Percentiles rank a stretch among this genome's conserved stretches.
These are phyloP conservation scores for Aspergillus pseudonomiae DNA, from an alignment of 2,329 filamentous ascomycete species.

Conservation along the genomic window DNA sequence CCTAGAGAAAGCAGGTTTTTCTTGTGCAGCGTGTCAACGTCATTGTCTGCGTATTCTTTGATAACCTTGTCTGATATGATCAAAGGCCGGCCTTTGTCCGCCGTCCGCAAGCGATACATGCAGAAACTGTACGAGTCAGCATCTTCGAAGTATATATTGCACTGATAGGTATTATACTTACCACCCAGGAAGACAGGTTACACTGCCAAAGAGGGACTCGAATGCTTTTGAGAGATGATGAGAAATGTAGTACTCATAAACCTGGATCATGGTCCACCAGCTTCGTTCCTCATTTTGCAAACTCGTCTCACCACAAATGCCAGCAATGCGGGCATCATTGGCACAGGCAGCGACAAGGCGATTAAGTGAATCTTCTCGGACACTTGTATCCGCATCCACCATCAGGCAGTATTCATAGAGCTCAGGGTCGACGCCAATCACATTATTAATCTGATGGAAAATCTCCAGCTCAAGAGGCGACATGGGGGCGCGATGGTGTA, in stretches of 20 bases:
- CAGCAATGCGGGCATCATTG: slow-evolving; percentile 93
- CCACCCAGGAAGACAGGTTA: slow-evolving; percentile 99
- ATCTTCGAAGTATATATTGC: slow-evolving; percentile 3
- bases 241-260: slow-evolving; percentile 99
- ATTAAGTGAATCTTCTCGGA: slow-evolving; percentile 89
- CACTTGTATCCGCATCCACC: slow-evolving; percentile 96
- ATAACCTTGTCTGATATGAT: slow-evolving; percentile 91
- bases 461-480: slow-evolving; percentile 94
- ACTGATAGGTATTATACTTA: slow-evolving; percentile 55
- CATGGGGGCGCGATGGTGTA: slow-evolving; percentile 93
- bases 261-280: slow-evolving; percentile 99
- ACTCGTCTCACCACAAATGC: slow-evolving; percentile 96
- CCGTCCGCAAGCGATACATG: slow-evolving; percentile 96
- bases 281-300: slow-evolving; percentile 92
- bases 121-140: slow-evolving; percentile 73
- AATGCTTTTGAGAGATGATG: slow-evolving; percentile 97
- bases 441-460: slow-evolving; percentile 99
- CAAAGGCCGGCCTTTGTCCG: slow-evolving; percentile 89
- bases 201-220: slow-evolving; percentile 94
- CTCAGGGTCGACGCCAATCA: slow-evolving; percentile 96
- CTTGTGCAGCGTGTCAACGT: slow-evolving; percentile 92
- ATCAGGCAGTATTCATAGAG: slow-evolving; percentile 96
- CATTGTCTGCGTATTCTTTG: slow-evolving; percentile 81
- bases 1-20: slow-evolving; percentile 91
- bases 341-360: slow-evolving; percentile 88